Evolutionary conservation across 148 eudicot species (phyloP), one percentile per base, ranked within the genome.

Genomic region (Diospyros lotus): DNA sequence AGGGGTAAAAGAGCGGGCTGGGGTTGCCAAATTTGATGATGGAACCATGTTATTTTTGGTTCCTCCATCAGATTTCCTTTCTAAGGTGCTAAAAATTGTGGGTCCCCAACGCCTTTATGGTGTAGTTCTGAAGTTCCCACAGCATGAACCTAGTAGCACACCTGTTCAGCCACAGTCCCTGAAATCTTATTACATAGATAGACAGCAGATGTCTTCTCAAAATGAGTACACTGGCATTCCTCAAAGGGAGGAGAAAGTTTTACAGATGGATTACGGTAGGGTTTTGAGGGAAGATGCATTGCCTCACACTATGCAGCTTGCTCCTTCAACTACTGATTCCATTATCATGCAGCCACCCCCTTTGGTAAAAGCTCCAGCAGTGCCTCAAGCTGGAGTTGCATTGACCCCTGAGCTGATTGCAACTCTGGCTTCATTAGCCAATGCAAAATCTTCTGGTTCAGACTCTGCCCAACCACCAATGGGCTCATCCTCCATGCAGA

Each of bases 71-170:
- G 93, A 91, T 68, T 95, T 95, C 70, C 82, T 95, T 71, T 79
- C 89, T 5, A 80, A 89, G 40, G 90, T 91, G 68, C 78, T 95
- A 72, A 86, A 91, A 69, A 87, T 95, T 14, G 55, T 74, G 43
- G 97, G 97, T 1, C 99, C 83, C 28, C 91, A 87, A 79, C 93
- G 97, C 14, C 89, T 95, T 73, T 95, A 95, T 80, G 99, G 99
- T 14, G 97, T 95, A 42, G 97, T 91, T 78, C 84, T 95, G 9
- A 92, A 88, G 78, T 88, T 90, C 75, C 88, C 89, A n/a, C 89
- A 76, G 63, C 85, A 79, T 39, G 78, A 67, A 68, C 82, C 90
- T 75, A 70, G 74, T 70, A 75, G 61, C 69, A 8, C 90, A 17
- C 60, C 91, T 17, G 42, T 72, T 15, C 88, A 82, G 68, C 87